Evolutionary conservation across 2,329 filamentous ascomycete species (phyloP).

Genomic region (Pleomassaria siparia): DNA sequence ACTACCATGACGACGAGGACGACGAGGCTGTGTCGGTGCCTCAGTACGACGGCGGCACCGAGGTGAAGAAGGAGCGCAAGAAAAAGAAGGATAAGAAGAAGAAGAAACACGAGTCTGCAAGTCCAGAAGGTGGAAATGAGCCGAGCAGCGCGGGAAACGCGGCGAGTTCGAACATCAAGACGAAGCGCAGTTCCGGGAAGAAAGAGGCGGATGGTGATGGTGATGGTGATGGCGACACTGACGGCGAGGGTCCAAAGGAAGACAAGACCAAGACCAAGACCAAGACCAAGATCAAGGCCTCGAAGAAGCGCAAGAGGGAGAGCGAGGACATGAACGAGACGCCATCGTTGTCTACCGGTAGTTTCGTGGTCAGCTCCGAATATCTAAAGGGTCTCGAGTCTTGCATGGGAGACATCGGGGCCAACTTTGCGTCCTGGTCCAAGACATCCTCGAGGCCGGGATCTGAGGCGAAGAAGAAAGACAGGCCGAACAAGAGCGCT

Average conservation of each 20-base stretch:
- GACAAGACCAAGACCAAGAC: background rate
- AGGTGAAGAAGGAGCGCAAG: background rate
- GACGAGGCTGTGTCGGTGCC: background rate
- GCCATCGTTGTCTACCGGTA: background rate
- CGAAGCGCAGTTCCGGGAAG: background rate
- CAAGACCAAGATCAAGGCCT: background rate
- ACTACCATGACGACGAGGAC: constrained; percentile 12
- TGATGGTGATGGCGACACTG: background rate
- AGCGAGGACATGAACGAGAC: constrained; percentile 1
- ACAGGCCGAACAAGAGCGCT: constrained; percentile 9
- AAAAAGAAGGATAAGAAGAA: background rate
- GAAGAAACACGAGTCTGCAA: background rate
- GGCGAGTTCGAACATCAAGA: background rate
- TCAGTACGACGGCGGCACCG: background rate
- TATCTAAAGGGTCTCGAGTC: constrained; percentile 5
- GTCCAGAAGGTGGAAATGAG: background rate
- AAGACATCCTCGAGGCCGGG: background rate
- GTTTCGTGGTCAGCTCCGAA: constrained; percentile 8
- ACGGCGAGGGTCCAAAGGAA: background rate
- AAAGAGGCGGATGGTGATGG: background rate
- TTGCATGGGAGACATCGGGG: constrained; percentile 1
- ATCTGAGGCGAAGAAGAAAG: constrained; percentile 5
- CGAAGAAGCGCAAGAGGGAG: constrained; percentile 1
- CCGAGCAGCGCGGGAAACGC: background rate
- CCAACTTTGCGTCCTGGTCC: background rate